phyloP scores from a whole-genome alignment of 306 rosid genomes.

The Abrus precatorius region DNA sequence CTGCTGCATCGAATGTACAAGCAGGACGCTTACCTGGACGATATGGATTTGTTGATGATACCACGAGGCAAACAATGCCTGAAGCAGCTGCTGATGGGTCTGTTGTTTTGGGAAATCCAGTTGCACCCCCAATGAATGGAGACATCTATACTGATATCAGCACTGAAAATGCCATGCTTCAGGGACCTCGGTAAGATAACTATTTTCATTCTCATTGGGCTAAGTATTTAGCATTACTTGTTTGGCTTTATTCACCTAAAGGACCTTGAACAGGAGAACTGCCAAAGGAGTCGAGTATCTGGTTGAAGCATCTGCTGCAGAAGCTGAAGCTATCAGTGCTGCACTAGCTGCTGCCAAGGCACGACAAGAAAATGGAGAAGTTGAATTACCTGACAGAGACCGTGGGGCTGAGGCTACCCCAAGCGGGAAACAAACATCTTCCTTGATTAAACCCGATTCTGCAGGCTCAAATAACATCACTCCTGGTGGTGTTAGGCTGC shows the following conservation, averaged over 20 bases:
- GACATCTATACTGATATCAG: constrained; percentile 97
- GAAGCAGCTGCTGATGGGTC: constrained; percentile 87
- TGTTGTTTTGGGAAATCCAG: constrained; percentile 94
- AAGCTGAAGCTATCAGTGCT: constrained; percentile 99
- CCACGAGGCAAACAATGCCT: constrained; percentile 72
- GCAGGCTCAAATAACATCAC: constrained; percentile 70
- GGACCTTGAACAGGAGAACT: constrained; percentile 65
- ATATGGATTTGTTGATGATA: constrained; percentile 82
- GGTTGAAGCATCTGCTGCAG: constrained; percentile 98
- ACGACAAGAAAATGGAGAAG: constrained; percentile 95
- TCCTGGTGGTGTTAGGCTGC: constrained; percentile 95
- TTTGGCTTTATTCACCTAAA: constrained; percentile 44
- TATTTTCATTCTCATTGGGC: constrained; percentile 33
- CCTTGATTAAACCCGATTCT: constrained; percentile 90
- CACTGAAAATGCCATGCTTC: constrained; percentile 97
- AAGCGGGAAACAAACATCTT: constrained; percentile 88
- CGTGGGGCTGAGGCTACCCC: constrained; percentile 99
- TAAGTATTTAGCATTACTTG: constrained; percentile 34
- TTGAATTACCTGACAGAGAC: constrained; percentile 92
- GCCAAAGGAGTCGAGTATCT: constrained; percentile 97
- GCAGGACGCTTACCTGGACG: constrained; percentile 74
- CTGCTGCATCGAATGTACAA: constrained; percentile 82
- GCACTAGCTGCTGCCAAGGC: constrained; percentile 99
- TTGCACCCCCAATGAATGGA: constrained; percentile 97
- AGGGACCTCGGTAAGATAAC: constrained; percentile 78